Percentiles rank a stretch among this genome's conserved stretches.
Conservation (phyloP, 768 basidiomycete genomes). For the Lepiota subincarnata region DNA sequence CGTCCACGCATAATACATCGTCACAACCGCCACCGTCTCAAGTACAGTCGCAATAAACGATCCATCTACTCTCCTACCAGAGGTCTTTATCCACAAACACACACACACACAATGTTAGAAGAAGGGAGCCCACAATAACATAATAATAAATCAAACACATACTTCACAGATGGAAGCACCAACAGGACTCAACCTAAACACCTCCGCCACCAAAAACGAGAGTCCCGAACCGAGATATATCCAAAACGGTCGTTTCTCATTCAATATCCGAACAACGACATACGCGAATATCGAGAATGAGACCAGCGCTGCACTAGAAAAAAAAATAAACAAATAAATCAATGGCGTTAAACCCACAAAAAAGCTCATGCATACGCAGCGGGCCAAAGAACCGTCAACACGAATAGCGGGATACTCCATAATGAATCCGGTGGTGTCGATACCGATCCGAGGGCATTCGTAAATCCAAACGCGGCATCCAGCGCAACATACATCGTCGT, state of each 20-base stretch:
- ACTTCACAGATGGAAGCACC: conserved; percentile 62
- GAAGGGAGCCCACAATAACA: no score
- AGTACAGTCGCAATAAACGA: conserved; percentile 75
- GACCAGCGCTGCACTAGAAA: conserved; percentile 52
- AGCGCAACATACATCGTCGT: conserved; percentile 75
- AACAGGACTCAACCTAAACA: conserved; percentile 65
- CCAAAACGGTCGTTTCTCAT: conserved; percentile 67
- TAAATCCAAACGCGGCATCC: conserved; percentile 65
- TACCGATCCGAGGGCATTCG: conserved; percentile 45
- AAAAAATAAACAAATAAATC: no score
- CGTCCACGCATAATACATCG: conserved; percentile 66
- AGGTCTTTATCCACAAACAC: conserved; percentile 27
- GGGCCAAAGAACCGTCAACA: conserved; percentile 71
- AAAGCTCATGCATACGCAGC: conserved; percentile 68
- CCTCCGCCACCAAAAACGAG: conserved; percentile 67
- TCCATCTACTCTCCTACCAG: conserved; percentile 67
- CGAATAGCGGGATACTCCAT: conserved; percentile 65
- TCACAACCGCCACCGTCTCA: conserved; percentile 59
- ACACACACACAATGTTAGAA: no score
- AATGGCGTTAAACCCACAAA: no score
- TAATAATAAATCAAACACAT: conserved; percentile 7
- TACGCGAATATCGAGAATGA: conserved; percentile 68
- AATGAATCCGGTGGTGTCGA: conserved; percentile 50
- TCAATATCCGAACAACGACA: conserved; percentile 62
- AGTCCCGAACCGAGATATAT: conserved; percentile 61